phyloP scores from a whole-genome alignment of 2,329 filamentous ascomycete species.

The Coniochaeta sp. region DNA sequence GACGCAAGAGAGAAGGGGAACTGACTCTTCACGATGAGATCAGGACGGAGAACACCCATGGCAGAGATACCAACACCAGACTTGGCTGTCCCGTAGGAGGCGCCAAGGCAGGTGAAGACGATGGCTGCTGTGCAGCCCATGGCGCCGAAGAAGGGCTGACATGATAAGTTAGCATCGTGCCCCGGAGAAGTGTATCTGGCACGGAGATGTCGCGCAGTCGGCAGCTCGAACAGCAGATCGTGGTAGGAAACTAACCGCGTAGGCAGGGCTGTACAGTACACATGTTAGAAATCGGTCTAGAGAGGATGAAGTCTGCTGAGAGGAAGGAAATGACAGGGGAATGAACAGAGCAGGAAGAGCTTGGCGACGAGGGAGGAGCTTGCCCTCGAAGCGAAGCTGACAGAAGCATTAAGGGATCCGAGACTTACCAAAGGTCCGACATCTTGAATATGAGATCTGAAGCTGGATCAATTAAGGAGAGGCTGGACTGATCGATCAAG shows the following conservation, averaged over 20 bases:
- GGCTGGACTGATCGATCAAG: background rate
- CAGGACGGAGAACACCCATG: slow-evolving; percentile 96
- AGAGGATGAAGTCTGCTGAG: background rate
- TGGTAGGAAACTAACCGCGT: slow-evolving; percentile 74
- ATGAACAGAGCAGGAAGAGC: slow-evolving; percentile 2
- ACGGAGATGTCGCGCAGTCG: slow-evolving; percentile 9
- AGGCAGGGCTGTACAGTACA: slow-evolving; percentile 68
- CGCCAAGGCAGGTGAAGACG: slow-evolving; percentile 53
- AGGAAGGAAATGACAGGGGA: background rate
- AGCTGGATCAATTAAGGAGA: background rate
- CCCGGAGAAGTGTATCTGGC: background rate
- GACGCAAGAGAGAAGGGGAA: slow-evolving; percentile 4
- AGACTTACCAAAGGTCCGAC: slow-evolving; percentile 17
- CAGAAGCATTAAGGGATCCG: slow-evolving; percentile 1
- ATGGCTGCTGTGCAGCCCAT: slow-evolving; percentile 78
- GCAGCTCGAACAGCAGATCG: slow-evolving; percentile 5
- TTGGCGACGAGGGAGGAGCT: slow-evolving; percentile 9
- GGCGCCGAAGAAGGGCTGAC: slow-evolving; percentile 83
- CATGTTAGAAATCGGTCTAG: slow-evolving; percentile 31
- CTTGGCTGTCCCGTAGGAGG: slow-evolving; percentile 98
- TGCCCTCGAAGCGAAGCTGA: background rate
- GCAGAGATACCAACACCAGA: slow-evolving; percentile 97
- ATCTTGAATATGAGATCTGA: slow-evolving; percentile 13
- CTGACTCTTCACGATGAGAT: slow-evolving; percentile 99
- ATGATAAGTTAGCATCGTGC: slow-evolving; percentile 1